phyloP scores from a whole-genome alignment of 2,329 filamentous ascomycete species.

The Stachybotrys elegans region DNA sequence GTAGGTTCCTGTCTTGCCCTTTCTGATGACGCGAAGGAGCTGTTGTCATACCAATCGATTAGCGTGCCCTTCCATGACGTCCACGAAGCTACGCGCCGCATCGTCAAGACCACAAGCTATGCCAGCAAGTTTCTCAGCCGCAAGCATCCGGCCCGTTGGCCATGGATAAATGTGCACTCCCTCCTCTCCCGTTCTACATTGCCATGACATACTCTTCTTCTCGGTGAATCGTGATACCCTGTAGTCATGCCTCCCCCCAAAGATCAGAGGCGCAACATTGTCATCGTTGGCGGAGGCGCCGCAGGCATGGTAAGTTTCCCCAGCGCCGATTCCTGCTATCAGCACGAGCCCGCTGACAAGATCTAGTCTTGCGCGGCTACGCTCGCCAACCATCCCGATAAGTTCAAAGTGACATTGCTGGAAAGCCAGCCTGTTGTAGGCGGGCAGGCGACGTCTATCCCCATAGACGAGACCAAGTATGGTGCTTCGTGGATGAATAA shows the following conservation, averaged over 20 bases:
- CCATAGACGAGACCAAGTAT: slow-evolving; percentile 49
- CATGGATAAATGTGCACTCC: too few relatives aligned
- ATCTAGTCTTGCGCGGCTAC: slow-evolving; percentile 59
- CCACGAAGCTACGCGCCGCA: too few relatives aligned
- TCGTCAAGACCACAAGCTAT: too few relatives aligned
- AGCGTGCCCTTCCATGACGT: too few relatives aligned
- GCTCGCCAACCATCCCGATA: slow-evolving; percentile 58
- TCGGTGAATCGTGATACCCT: too few relatives aligned
- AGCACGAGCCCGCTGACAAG: not conserved
- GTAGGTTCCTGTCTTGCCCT: too few relatives aligned
- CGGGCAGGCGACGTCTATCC: slow-evolving; percentile 57
- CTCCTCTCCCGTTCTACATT: too few relatives aligned
- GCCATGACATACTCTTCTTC: too few relatives aligned
- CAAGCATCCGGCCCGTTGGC: too few relatives aligned
- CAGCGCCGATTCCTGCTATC: not conserved
- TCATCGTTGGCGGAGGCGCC: slow-evolving; percentile 58
- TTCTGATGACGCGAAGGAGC: too few relatives aligned
- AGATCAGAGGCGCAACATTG: slow-evolving; percentile 39
- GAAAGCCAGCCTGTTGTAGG: slow-evolving; percentile 55
- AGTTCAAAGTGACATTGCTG: slow-evolving; percentile 60
- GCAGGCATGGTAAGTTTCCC: slow-evolving; percentile 55
- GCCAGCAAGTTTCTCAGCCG: too few relatives aligned
- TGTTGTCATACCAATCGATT: too few relatives aligned
- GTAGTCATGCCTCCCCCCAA: not conserved
- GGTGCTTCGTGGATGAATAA: slow-evolving; percentile 59